Base-by-base conservation (phyloP, 2,329 filamentous ascomycete species). In the Fusarium euwallaceae region DNA sequence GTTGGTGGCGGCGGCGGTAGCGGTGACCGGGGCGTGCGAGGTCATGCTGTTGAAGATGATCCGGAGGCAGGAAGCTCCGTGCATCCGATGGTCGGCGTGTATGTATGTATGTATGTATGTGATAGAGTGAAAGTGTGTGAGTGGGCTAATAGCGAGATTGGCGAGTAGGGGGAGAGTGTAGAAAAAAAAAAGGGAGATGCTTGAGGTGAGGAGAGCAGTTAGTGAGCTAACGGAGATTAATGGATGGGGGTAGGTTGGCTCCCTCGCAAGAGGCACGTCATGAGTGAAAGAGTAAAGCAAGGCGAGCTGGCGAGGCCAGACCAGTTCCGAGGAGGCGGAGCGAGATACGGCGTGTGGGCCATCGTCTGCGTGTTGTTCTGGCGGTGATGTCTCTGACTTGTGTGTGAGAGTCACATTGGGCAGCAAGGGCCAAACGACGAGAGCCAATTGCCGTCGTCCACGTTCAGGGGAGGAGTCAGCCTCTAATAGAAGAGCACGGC, bases 371-470 rank as follows among this genome's bases (percentile, higher is more conserved):
- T 53, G 59, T 56, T 48, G 45, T 53, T 53, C 41, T 61, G 55
- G 70, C 67, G 55, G 61, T 53, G 29, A 34, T 48, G 55, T 67
- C 63, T 51, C 53, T 48, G 22, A 55, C 48, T 71, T 53, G 48
- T 53, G 48, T 53, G 48, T 53, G 48, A 29, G 48, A 53, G 73
- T 69, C 64, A 75, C 67, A 67, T 80, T 78, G 78, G 78, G 78
- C 78, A 79, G 68, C 77, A 79, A 77, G 43, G 71, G 60, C 67
- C 73, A 67, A 32, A 32, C 72, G 64, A 69, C 56, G 65, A 70
- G 29, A 61, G 60, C 75, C 75, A 80, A 79, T 80, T 71, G 67
- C 37, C 43, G 61, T 24, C 41, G 59, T 72, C 78, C 78, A 80
- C 78, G 77, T 78, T 67, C 65, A 45, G 62, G 66, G 43, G 43